Evolutionary conservation across 140 eudicot species (phyloP).

Genomic region (Oenanthe javanica): DNA sequence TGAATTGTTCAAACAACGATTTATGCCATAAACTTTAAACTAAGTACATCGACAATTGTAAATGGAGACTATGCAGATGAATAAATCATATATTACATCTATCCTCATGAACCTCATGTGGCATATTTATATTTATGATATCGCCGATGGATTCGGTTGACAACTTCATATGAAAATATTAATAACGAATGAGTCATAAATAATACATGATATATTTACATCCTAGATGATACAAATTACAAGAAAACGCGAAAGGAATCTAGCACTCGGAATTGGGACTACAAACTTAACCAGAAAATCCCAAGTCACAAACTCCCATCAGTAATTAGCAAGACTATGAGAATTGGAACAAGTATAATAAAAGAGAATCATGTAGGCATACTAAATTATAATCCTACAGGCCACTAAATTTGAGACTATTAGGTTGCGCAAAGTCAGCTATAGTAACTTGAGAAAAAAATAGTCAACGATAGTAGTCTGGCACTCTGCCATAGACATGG

Average conservation of each 20-base stretch:
- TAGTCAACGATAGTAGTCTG: background rate
- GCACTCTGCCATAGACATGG: background rate
- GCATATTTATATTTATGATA: background rate
- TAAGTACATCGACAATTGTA: background rate
- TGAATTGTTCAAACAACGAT: background rate
- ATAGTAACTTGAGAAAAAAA: background rate
- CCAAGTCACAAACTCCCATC: background rate
- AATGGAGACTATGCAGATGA: background rate
- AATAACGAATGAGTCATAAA: no score
- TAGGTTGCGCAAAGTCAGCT: background rate
- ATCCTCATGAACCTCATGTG: background rate
- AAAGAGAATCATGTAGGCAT: background rate
- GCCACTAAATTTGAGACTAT: background rate
- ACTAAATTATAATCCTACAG: background rate
- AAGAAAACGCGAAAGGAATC: background rate
- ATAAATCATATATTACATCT: background rate
- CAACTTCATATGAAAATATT: background rate
- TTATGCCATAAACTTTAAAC: background rate
- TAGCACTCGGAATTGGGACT: background rate
- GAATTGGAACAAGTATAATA: background rate
- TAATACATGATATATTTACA: no score
- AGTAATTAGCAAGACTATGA: background rate
- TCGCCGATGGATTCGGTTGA: background rate
- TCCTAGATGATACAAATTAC: no score
- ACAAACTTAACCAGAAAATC: conserved; percentile 1